Evolutionary conservation across 2,329 filamentous ascomycete genomes (phyloP), one percentile per base, ranked within the genome.

Genomic region (Aspergillus pseudoglaucus): DNA sequence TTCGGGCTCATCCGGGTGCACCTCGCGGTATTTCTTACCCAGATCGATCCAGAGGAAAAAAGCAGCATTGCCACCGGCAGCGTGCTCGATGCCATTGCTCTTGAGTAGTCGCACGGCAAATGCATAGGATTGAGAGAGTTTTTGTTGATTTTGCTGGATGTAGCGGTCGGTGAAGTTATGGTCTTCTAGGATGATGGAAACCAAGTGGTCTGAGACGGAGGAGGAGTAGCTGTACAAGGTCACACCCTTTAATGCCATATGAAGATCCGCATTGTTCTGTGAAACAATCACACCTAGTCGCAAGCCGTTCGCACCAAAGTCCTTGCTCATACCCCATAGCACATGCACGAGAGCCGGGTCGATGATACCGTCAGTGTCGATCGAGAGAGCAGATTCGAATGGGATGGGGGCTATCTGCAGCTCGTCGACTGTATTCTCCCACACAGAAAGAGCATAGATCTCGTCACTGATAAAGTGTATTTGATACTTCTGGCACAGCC

Each of bases 381-480:
- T 71, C 0, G 74, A 67, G 2, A 79, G 61, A 0, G 64, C 61
- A 0, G 76, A 80, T 8, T 68, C 67, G 49, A 81, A 81, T 0
- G 64, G 58, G 0, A 63, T 53, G 0, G 56, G 49, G 0, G 61
- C 54, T 1, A 40, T 9, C 0, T 48, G 47, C n/a, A 37, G 17
- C n/a, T 37, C n/a, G 38, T 61, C 71, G 47, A 53, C 63, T 32
- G 25, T 63, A 50, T 73, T 78, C 6, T 68, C 50, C 59, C 72
- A 82, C 1, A 75, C 63, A 0, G 78, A 80, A 4, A 79, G 57
- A 2, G 77, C 80, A 55, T 82, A 82, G 35, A 83, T 75, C 56
- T 83, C 80, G 57, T 83, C 79, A 53, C 72, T 75, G 59, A 82
- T 71, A 33, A 82, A 63, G 53, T 82, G 78, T 4, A 82, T 61